These are phyloP conservation scores for Graphilbum sp. DNA, from an alignment of 2,329 filamentous ascomycete species.

Conservation along the genomic window DNA sequence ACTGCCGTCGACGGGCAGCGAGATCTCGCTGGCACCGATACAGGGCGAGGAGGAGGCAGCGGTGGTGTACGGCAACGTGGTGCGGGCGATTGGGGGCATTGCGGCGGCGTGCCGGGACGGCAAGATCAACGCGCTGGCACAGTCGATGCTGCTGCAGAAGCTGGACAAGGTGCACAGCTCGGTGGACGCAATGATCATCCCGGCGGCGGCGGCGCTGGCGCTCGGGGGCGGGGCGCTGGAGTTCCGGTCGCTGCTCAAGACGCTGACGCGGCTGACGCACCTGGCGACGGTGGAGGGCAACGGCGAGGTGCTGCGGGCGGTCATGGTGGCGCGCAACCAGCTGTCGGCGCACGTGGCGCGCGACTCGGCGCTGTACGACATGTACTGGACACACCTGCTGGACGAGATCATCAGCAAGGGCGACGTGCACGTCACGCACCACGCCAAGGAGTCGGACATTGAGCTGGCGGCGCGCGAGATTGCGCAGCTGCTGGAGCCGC, in stretches of 20 bases:
- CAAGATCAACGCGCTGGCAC: constrained; percentile 82
- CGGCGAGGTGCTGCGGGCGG: constrained; percentile 50
- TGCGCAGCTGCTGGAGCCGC: constrained; percentile 66
- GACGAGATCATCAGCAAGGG: constrained; percentile 83
- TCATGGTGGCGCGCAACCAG: constrained; percentile 62
- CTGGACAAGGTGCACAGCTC: constrained; percentile 65
- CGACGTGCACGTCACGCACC: constrained; percentile 60
- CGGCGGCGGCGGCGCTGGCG: constrained; percentile 63
- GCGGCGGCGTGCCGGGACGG: constrained; percentile 67
- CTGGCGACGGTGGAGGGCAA: constrained; percentile 58
- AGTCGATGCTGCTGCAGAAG: constrained; percentile 95
- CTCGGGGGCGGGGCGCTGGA: constrained; percentile 64
- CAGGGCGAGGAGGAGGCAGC: constrained; percentile 64
- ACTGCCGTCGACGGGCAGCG: constrained; percentile 50
- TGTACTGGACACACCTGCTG: constrained; percentile 71
- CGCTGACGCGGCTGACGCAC: constrained; percentile 61
- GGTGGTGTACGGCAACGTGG: constrained; percentile 67
- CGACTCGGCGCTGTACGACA: constrained; percentile 59
- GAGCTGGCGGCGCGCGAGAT: constrained; percentile 79
- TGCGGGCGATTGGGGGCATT: constrained; percentile 89
- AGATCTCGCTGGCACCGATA: constrained; percentile 66
- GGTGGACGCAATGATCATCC: constrained; percentile 67
- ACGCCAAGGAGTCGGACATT: constrained; percentile 60
- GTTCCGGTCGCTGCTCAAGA: constrained; percentile 70
- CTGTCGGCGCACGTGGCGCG: constrained; percentile 55